Percentiles rank a stretch among this genome's conserved stretches.
These are phyloP conservation scores for Lentinula sp. DNA, from an alignment of 768 basidiomycete species.

Conservation along the genomic window DNA sequence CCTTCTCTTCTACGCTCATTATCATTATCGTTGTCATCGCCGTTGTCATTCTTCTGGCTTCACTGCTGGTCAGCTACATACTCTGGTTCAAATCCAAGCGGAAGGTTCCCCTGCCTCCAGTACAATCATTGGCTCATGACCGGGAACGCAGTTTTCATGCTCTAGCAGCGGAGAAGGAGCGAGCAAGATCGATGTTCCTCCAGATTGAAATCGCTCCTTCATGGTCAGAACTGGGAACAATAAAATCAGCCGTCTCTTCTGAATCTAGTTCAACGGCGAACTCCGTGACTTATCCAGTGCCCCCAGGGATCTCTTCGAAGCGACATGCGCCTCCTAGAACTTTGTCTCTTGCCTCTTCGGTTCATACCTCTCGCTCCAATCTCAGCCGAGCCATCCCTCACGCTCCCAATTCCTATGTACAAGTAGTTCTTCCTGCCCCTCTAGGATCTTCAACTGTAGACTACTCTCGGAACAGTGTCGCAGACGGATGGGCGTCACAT, in stretches of 20 bases:
- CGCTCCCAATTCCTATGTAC: conserved; percentile 30
- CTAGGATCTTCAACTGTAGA: conserved; percentile 19
- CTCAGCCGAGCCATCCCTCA: conserved; percentile 35
- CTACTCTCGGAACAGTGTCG: background rate
- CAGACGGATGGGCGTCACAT: background rate
- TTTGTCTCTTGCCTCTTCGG: conserved; percentile 13
- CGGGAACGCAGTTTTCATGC: conserved; percentile 25
- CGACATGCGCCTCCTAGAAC: conserved; percentile 15
- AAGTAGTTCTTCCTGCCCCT: conserved; percentile 43
- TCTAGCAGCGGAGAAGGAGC: background rate
- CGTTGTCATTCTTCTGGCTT: background rate
- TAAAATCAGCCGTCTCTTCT: conserved; percentile 4
- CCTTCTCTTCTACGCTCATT: background rate
- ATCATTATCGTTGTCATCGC: background rate
- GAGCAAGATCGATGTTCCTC: background rate
- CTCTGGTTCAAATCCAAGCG: background rate
- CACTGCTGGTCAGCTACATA: conserved; percentile 3
- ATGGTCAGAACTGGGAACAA: background rate
- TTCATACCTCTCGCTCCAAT: conserved; percentile 12
- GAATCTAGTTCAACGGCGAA: conserved; percentile 9
- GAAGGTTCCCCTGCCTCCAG: conserved; percentile 49
- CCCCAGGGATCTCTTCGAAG: conserved; percentile 10
- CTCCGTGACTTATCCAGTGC: background rate
- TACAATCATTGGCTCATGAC: conserved; percentile 60
- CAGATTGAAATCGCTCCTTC: background rate